Percentiles rank a stretch among this genome's conserved stretches.
Evolutionary conservation across 2,329 filamentous ascomycete species (phyloP).

Genomic region (Stagonosporopsis vannaccii): DNA sequence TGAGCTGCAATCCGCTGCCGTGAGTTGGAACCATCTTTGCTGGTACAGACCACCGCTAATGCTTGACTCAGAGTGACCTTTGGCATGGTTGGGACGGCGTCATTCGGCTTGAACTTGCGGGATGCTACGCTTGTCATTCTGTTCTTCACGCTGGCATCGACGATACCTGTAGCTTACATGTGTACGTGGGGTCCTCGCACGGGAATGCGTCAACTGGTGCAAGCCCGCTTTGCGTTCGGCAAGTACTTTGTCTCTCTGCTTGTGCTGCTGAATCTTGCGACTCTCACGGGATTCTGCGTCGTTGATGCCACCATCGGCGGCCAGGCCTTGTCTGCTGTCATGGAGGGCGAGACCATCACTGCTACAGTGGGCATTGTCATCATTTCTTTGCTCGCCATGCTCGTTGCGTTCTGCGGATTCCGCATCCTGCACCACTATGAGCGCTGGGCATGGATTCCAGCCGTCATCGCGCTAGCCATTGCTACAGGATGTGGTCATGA

Average conservation of each 20-base stretch:
- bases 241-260: slow-evolving; percentile 65
- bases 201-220: slow-evolving; percentile 71
- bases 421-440: slow-evolving; percentile 64
- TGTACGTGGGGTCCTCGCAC: slow-evolving; percentile 67
- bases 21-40: slow-evolving; percentile 44
- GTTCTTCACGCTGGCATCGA: slow-evolving; percentile 67
- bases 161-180: slow-evolving; percentile 63
- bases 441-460: slow-evolving; percentile 64
- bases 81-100: slow-evolving; percentile 67
- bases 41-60: not conserved
- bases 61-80: slow-evolving; percentile 60
- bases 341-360: slow-evolving; percentile 52
- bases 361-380: slow-evolving; percentile 68
- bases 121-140: slow-evolving; percentile 67
- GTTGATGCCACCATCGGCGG: slow-evolving; percentile 69
- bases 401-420: slow-evolving; percentile 70
- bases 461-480: slow-evolving; percentile 63
- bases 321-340: slow-evolving; percentile 52
- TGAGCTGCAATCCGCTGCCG: slow-evolving; percentile 65
- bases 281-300: slow-evolving; percentile 68
- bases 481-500: slow-evolving; percentile 63
- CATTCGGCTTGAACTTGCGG: slow-evolving; percentile 63
- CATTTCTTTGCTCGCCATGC: slow-evolving; percentile 63
- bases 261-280: slow-evolving; percentile 68
- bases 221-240: slow-evolving; percentile 67